Percentiles rank a stretch among this genome's conserved stretches.
Conservation (phyloP, 768 basidiomycete species). For the Mycena olivaceomarginata region DNA sequence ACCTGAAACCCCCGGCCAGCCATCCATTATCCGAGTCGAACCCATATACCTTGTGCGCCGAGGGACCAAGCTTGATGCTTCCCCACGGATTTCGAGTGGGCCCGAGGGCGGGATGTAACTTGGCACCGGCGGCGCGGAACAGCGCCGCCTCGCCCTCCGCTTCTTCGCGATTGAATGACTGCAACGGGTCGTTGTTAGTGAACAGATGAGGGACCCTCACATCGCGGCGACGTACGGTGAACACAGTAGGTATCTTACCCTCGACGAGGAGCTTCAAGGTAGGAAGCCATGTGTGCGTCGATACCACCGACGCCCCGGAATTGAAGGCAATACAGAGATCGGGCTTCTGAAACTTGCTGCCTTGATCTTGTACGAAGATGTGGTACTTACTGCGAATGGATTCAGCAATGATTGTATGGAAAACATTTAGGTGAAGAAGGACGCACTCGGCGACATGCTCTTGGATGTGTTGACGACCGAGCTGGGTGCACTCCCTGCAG, state of each 20-base stretch:
- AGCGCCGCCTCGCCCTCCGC: constrained; percentile 38
- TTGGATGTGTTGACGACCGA: constrained; percentile 33
- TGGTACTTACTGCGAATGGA: constrained; percentile 38
- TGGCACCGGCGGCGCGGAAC: constrained; percentile 40
- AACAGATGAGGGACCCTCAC: neutral
- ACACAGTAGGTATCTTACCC: constrained; percentile 33
- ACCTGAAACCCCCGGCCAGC: constrained; percentile 58
- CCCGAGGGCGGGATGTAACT: constrained; percentile 32
- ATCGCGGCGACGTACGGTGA: constrained; percentile 30
- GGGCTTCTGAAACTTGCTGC: constrained; percentile 29
- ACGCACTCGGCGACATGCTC: constrained; percentile 30
- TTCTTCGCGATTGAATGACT: constrained; percentile 44
- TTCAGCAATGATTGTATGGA: neutral
- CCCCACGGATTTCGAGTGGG: constrained; percentile 47
- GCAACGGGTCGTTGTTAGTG: neutral
- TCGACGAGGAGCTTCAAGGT: constrained; percentile 39
- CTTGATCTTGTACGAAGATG: constrained; percentile 23
- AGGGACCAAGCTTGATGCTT: constrained; percentile 27
- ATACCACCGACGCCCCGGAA: constrained; percentile 28
- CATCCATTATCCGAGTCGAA: constrained; percentile 60
- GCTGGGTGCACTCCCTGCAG: constrained; percentile 26
- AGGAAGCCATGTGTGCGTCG: constrained; percentile 23
- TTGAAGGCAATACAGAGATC: constrained; percentile 42
- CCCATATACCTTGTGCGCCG: constrained; percentile 50
- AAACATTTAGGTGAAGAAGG: neutral